Conservation (phyloP, 352 stramenopile genomes). For the Nothophytophthora sp. region DNA sequence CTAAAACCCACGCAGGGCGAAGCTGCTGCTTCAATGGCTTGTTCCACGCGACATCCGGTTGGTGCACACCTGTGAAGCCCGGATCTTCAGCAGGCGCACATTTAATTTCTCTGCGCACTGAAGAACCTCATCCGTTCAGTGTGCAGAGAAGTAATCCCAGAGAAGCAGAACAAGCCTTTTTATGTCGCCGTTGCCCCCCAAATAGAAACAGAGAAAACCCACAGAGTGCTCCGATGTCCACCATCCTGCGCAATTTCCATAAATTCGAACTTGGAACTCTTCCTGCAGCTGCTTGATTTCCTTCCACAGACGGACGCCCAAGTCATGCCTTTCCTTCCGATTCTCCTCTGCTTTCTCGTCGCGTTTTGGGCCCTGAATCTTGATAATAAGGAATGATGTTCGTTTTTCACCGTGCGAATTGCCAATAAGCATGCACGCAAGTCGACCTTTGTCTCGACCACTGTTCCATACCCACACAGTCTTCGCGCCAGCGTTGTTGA, state of each 20-base stretch:
- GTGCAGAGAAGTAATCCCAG: neutral
- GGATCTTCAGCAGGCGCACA: neutral
- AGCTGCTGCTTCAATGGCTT: neutral
- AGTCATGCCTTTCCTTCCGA: neutral
- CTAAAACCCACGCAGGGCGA: neutral
- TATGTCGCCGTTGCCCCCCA: neutral
- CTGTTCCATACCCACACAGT: constrained; percentile 12
- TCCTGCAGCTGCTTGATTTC: neutral
- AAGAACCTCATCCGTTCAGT: neutral
- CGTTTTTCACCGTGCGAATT: too few species aligned
- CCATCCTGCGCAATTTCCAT: neutral
- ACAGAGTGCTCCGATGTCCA: neutral
- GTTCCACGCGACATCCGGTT: neutral
- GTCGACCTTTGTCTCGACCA: constrained; percentile 4
- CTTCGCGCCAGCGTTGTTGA: constrained; percentile 6
- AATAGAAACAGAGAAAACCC: neutral
- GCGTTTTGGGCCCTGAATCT: too few species aligned
- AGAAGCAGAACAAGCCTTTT: neutral
- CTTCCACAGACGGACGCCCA: neutral
- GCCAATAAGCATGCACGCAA: constrained; percentile 17
- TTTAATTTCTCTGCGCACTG: neutral
- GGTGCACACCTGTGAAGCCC: neutral
- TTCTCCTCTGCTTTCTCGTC: neutral
- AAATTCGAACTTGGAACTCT: neutral
- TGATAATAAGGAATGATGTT: neutral